phyloP scores from a whole-genome alignment of 306 rosid genomes.

The Urtica urens region DNA sequence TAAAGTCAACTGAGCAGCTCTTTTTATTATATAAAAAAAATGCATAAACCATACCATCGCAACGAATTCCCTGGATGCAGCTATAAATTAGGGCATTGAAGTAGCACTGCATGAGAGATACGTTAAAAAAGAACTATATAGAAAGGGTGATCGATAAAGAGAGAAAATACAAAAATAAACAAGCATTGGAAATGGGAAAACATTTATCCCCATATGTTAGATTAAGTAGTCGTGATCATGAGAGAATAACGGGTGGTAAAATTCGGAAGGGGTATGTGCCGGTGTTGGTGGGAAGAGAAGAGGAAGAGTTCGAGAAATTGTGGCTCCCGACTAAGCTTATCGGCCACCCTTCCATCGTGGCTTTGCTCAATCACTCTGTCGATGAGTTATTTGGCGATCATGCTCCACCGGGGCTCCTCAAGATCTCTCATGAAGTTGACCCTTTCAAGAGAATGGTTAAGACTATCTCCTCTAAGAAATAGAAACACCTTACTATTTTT shows the following conservation, averaged over 20 bases:
- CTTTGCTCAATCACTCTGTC: conserved; percentile 19
- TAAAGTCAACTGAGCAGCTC: too few species aligned
- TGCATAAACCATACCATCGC: too few species aligned
- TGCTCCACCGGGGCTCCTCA: conserved; percentile 25
- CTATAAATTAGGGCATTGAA: too few species aligned
- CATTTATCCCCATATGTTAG: background rate
- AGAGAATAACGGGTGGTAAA: background rate
- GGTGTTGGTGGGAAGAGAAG: conserved; percentile 27
- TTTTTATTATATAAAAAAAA: too few species aligned
- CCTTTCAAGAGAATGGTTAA: conserved; percentile 19
- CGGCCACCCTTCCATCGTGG: conserved; percentile 22
- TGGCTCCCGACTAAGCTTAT: conserved; percentile 27
- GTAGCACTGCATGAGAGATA: too few species aligned
- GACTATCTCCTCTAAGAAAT: conserved; percentile 4
- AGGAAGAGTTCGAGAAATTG: conserved; percentile 14
- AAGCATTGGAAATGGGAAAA: background rate
- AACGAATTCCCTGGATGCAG: too few species aligned
- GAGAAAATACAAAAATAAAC: too few species aligned
- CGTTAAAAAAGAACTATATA: too few species aligned
- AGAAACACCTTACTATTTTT: too few species aligned
- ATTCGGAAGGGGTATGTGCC: conserved; percentile 32
- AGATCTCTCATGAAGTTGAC: conserved; percentile 6
- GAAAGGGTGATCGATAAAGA: too few species aligned
- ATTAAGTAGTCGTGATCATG: background rate
- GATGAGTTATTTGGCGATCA: conserved; percentile 26